Percentiles rank a stretch among this genome's conserved stretches.
These are phyloP conservation scores for Bimuria novae-zelandiae DNA, from an alignment of 2,329 filamentous ascomycete genomes.

Conservation along the genomic window DNA sequence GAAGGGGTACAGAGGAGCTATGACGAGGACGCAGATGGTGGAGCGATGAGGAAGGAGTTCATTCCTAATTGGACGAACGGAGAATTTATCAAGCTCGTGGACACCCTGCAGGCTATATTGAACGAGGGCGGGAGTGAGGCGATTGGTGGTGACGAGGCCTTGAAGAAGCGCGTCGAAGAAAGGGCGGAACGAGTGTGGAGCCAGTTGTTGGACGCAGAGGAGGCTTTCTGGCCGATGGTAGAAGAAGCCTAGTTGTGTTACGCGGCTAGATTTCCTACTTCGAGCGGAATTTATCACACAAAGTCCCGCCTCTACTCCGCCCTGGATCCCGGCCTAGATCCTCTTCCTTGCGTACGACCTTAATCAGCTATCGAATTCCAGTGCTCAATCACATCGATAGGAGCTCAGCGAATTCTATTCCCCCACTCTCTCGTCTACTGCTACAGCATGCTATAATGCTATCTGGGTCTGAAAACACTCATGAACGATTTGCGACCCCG, in stretches of 20 bases:
- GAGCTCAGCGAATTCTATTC: too few relatives aligned
- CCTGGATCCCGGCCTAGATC: too few relatives aligned
- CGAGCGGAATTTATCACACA: too few relatives aligned
- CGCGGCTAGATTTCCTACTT: too few relatives aligned
- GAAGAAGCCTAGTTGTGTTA: neutral
- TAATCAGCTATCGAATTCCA: too few relatives aligned
- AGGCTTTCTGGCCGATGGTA: constrained; percentile 39
- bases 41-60: constrained; percentile 66
- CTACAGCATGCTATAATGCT: too few relatives aligned
- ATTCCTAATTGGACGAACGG: constrained; percentile 70
- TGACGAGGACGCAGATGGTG: constrained; percentile 64
- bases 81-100: constrained; percentile 65
- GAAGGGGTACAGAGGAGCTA: constrained; percentile 4
- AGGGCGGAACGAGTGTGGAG: constrained; percentile 32
- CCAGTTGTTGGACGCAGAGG: constrained; percentile 38
- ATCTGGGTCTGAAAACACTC: too few relatives aligned
- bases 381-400: too few relatives aligned
- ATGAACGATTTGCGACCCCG: too few relatives aligned
- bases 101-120: constrained; percentile 58
- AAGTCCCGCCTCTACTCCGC: too few relatives aligned
- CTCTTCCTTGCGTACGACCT: too few relatives aligned
- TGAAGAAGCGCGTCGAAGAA: constrained; percentile 26
- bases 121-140: constrained; percentile 50
- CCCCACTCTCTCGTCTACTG: too few relatives aligned
- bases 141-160: constrained; percentile 22